A percentile compares a stretch with the other conserved stretches of the same genome.
Conservation (phyloP, 2,329 filamentous ascomycete genomes). For the Aspergillus pseudoviridinutans region DNA sequence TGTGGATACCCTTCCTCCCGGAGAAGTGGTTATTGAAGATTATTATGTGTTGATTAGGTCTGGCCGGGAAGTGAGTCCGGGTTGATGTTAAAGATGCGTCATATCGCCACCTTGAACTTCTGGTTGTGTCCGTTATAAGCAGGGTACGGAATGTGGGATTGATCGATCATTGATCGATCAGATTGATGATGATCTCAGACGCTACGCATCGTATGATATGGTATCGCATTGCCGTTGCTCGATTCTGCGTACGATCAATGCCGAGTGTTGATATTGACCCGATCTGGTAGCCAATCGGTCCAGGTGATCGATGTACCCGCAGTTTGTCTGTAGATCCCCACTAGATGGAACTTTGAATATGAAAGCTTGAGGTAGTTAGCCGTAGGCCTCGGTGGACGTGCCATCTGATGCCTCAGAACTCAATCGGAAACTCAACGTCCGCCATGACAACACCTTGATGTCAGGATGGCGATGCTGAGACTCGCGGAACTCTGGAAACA, state of each 20-base stretch:
- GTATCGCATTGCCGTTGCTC: neutral
- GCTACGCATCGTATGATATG: neutral
- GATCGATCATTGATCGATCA: neutral
- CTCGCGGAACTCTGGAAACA: neutral
- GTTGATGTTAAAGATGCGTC: constrained; percentile 1
- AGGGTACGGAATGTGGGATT: neutral
- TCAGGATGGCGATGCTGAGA: constrained; percentile 8
- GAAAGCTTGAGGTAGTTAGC: neutral
- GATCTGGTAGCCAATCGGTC: neutral
- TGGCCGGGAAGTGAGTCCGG: neutral
- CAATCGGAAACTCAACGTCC: neutral
- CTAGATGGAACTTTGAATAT: neutral
- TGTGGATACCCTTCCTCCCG: neutral
- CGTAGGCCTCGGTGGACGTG: neutral
- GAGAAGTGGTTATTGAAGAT: neutral
- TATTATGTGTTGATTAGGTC: neutral
- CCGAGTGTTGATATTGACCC: neutral
- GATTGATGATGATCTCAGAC: neutral
- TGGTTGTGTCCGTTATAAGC: neutral
- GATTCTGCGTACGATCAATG: neutral
- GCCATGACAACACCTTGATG: constrained; percentile 5
- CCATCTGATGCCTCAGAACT: neutral
- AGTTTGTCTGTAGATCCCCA: neutral
- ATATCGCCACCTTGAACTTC: neutral
- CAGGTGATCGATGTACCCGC: neutral